These are phyloP conservation scores for Blastomyces parvus DNA, from an alignment of 2,329 filamentous ascomycete genomes.

Conservation along the genomic window DNA sequence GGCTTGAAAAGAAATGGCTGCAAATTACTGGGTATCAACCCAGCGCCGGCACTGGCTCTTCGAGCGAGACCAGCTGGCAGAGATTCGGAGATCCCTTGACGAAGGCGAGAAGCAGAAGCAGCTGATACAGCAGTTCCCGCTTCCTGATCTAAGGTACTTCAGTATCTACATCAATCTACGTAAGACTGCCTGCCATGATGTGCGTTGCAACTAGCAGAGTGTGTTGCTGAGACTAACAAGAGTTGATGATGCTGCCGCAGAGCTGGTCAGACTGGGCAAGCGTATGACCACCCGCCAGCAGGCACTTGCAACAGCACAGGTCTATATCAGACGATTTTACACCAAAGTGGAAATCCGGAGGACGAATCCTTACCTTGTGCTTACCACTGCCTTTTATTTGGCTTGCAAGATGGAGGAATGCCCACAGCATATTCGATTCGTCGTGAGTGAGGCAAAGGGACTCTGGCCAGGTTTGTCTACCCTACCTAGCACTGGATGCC, in stretches of 20 bases:
- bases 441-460: conserved; percentile 75
- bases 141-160: conserved; percentile 72
- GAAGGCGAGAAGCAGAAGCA: conserved; percentile 61
- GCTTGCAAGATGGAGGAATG: conserved; percentile 98
- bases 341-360: conserved; percentile 79
- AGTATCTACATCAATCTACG: conserved; percentile 90
- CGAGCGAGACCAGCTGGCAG: conserved; percentile 66
- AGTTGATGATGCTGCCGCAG: conserved; percentile 36
- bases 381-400: conserved; percentile 88
- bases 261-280: conserved; percentile 73
- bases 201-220: neutral
- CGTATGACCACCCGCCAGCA: conserved; percentile 80
- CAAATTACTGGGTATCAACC: conserved; percentile 94
- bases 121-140: conserved; percentile 65
- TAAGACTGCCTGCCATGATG: conserved; percentile 36
- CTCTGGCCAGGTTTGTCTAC: conserved; percentile 60
- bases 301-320: conserved; percentile 82
- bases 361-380: conserved; percentile 85
- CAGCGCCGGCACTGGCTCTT: conserved; percentile 88
- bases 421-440: conserved; percentile 87
- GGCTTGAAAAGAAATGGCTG: conserved; percentile 54
- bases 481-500: neutral
- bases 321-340: conserved; percentile 93
- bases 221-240: neutral
- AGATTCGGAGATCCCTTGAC: conserved; percentile 65